Base-by-base conservation (phyloP, 2,329 filamentous ascomycete genomes). In the Alternaria consortialis region DNA sequence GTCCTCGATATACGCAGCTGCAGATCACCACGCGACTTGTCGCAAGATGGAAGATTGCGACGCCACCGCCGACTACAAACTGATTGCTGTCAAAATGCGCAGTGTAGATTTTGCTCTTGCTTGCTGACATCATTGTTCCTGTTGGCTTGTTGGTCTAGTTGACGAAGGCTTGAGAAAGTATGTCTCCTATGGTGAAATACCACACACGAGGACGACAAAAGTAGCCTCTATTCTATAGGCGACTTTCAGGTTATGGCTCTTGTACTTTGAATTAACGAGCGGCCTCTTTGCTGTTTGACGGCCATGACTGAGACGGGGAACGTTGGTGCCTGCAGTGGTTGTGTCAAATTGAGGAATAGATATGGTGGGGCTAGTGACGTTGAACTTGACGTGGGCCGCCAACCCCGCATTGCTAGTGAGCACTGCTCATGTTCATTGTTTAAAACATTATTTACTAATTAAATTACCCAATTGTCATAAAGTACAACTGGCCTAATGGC, bases 31-130 rank as follows among this genome's bases (percentile, higher is more conserved):
- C 82, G 39, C 83, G 72, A 6, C 70, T 68, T 7, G 78, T 76
- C 1, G 81, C 80, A 25, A 85, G 65, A 63, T 85, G 83, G 71
- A 85, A 85, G 40, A 85, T 85, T 2, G 82, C 83, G 0, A 84
- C 81, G 13, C 83, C 83, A 4, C 68, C 74, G 15, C 74, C 74
- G 2, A 73, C 63, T 2, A 77, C 67, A 43, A 77, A 69, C 12
- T 74, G 58, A n/a, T 72, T 62, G 37, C 72, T 67, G 13, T 74
- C 42, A 36, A 68, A 77, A n/a, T 75, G 71, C 9, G 72, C 72
- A 9, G 66, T 62, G 17, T 48, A 53, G 12, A 42, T 31, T 43
- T 48, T 34, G n/a, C 27, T 52, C 15, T 43, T 60, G 5, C n/a
- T 48, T 31, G 32, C 7, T 17, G 60, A 29, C 37, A 53, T 48